Percentiles rank a stretch among this genome's conserved stretches.
These are phyloP conservation scores for Alternaria sp. DNA, from an alignment of 2,329 filamentous ascomycete species.

Conservation along the genomic window DNA sequence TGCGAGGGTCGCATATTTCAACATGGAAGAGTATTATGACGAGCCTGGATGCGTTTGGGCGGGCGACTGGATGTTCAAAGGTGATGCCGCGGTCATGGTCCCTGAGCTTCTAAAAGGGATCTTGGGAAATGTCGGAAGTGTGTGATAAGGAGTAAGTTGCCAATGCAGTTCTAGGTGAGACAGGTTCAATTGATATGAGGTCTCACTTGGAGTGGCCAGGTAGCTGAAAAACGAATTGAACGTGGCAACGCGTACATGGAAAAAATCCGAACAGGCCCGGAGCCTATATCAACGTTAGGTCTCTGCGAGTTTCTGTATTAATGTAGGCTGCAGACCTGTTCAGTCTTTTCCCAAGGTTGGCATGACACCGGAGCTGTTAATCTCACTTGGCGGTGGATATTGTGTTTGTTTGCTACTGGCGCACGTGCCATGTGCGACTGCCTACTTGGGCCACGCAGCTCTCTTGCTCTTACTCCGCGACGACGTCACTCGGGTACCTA, in stretches of 20 bases:
- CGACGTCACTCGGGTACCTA: not conserved
- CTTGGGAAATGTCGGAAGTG: not conserved
- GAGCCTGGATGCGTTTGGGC: slow-evolving; percentile 41
- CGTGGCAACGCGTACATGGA: not conserved
- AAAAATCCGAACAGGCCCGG: not conserved
- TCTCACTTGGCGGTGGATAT: not conserved
- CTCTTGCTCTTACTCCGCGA: not conserved
- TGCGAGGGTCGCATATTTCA: slow-evolving; percentile 19
- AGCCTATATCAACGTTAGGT: not conserved
- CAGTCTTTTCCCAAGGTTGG: not conserved
- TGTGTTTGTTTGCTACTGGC: not conserved
- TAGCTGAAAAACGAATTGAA: not conserved
- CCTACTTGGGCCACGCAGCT: not conserved
- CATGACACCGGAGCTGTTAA: not conserved
- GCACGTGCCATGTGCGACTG: slow-evolving; percentile 8
- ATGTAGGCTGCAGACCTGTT: not conserved
- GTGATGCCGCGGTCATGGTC: slow-evolving; percentile 55
- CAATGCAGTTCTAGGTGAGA: not conserved
- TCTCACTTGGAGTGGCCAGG: not conserved
- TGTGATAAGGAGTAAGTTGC: not conserved
- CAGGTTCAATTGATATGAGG: not conserved
- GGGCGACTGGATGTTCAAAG: slow-evolving; percentile 65
- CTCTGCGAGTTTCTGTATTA: too few relatives aligned
- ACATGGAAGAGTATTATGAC: slow-evolving; percentile 19
- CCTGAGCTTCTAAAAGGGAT: slow-evolving; percentile 40